Base-by-base conservation (phyloP, 352 stramenopile genomes). In the Aphanomyces astaci region DNA sequence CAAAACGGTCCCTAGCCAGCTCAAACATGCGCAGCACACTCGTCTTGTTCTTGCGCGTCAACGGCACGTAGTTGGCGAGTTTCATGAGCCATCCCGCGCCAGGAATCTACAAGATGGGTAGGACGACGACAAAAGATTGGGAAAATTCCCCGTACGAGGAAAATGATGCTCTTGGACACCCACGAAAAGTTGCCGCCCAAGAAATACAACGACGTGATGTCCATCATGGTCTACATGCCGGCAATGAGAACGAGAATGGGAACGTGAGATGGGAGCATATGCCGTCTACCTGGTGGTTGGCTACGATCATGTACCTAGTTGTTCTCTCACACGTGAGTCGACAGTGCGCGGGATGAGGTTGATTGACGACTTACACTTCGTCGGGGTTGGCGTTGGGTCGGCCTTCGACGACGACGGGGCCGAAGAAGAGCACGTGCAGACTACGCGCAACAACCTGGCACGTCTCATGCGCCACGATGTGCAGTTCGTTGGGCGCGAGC, bases 61-160 rank as follows among this genome's bases (percentile, higher is more conserved):
- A 28, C 15, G 59, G 59, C 28, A 66, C 59, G 48, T 66, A 66
- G 27, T 66, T 66, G 43, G 59, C 59, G 28, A 66, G 59, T 36
- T 66, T 66, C 59, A 66, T 66, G 25, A 66, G 30, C 59, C 59
- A 66, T 7, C 59, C 59, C 7, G 48, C 25, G 5, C 59, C 59
- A 30, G 59, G 59, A 32, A 56, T 46, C 53, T 62, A 62, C 17
- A 31, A 24, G 9, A 4, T 30, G 17, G 27, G 10, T 62, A 2
- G 10, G 25, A 3, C 31, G 53, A 28, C 28, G 31, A 46, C 53
- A 30, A 13, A n/a, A 17, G 5, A 17, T 28, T 9, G 13, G 53
- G 19, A 30, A 17, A 27, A 43, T 43, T 43, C 15, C 7, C 15
- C 36, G 28, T 46, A 62, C 59, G 22, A 66, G 10, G 15, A 66